phyloP scores from a whole-genome alignment of 2,329 filamentous ascomycete genomes.

The Alternaria brassicae region DNA sequence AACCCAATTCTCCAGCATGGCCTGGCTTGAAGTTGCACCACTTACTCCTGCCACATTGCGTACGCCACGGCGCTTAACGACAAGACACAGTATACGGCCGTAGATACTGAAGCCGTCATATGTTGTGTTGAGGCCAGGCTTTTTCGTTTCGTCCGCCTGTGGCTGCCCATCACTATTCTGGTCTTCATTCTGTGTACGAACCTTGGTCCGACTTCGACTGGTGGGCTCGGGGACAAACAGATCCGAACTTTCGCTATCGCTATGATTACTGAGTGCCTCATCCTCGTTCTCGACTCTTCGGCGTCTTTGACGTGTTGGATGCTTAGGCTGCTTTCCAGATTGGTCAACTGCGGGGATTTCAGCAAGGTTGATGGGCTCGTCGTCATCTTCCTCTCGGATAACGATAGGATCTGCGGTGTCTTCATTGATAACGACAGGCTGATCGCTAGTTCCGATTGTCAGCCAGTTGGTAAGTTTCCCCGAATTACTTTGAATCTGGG shows the following conservation, averaged over 20 bases:
- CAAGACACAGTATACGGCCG: conserved; percentile 87
- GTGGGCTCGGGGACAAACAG: conserved; percentile 28
- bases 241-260: conserved; percentile 47
- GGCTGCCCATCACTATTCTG: conserved; percentile 31
- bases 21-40: conserved; percentile 41
- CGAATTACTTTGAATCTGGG: conserved; percentile 55
- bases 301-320: conserved; percentile 26
- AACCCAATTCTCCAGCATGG: conserved; percentile 55
- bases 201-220: conserved; percentile 32
- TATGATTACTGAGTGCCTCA: conserved; percentile 26
- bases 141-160: conserved; percentile 90
- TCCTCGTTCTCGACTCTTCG: conserved; percentile 11
- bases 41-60: conserved; percentile 27
- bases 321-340: conserved; percentile 16
- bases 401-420: conserved; percentile 54
- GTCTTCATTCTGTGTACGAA: conserved; percentile 15
- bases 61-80: conserved; percentile 74
- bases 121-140: conserved; percentile 80
- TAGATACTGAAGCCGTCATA: conserved; percentile 98
- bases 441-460: conserved; percentile 49
- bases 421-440: conserved; percentile 53
- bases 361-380: conserved; percentile 57
- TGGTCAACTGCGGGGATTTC: conserved; percentile 62
- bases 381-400: conserved; percentile 66
- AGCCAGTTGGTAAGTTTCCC: conserved; percentile 58